These are phyloP conservation scores for Mortierella hygrophila DNA, from an alignment of 192 early-diverging fungal species.

Conservation along the genomic window DNA sequence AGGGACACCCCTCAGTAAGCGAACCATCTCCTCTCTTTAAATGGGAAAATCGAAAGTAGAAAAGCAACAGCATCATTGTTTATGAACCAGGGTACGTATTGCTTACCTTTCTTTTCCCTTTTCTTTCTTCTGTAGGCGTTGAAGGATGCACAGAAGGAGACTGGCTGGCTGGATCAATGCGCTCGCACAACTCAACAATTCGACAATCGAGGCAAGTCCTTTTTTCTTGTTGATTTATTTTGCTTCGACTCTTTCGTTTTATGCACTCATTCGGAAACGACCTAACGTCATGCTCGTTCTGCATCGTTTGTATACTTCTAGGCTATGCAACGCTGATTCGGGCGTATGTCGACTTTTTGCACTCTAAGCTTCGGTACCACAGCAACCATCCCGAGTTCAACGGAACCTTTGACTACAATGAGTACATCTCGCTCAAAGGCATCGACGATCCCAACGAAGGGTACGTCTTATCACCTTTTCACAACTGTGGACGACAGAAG, in stretches of 20 bases:
- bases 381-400: slow-evolving; percentile 89
- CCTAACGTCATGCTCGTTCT: not conserved
- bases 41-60: not conserved
- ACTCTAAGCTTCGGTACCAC: slow-evolving; percentile 93
- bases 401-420: slow-evolving; percentile 96
- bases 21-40: not conserved
- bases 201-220: slow-evolving; percentile 43
- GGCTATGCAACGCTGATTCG: slow-evolving; percentile 88
- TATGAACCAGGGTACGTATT: not conserved
- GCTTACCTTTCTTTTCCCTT: not conserved
- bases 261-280: not conserved
- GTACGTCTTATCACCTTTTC: slow-evolving; percentile 49
- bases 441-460: slow-evolving; percentile 99
- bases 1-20: slow-evolving; percentile 85
- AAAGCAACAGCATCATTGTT: not conserved
- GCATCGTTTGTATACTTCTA: not conserved
- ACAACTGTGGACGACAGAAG: too few species aligned
- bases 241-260: not conserved
- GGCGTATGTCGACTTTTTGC: slow-evolving; percentile 87
- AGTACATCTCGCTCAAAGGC: slow-evolving; percentile 92
- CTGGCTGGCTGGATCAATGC: slow-evolving; percentile 84
- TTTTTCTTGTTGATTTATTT: not conserved
- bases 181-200: slow-evolving; percentile 59
- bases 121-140: slow-evolving; percentile 66
- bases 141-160: slow-evolving; percentile 83